Conservation (phyloP, 768 basidiomycete genomes). For the Mrakia gelida region DNA sequence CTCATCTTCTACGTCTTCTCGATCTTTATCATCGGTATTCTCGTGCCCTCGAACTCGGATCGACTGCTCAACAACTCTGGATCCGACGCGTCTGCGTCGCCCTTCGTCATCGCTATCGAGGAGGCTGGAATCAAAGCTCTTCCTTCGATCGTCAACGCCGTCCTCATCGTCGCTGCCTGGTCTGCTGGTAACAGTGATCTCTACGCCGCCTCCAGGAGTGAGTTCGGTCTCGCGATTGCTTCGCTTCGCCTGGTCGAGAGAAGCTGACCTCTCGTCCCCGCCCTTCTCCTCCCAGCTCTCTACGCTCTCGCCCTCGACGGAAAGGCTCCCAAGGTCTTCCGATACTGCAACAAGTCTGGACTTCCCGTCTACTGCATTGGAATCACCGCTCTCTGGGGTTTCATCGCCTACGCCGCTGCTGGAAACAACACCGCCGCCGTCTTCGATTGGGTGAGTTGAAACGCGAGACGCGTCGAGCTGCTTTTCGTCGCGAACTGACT, state of each 20-base stretch:
- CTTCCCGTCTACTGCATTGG: conserved; percentile 38
- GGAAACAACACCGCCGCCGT: conserved; percentile 23
- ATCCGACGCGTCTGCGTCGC: conserved; percentile 23
- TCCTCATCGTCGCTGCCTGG: conserved; percentile 45
- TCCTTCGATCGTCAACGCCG: conserved; percentile 44
- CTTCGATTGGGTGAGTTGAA: conserved; percentile 31
- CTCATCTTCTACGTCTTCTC: conserved; percentile 36
- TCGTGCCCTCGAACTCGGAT: conserved; percentile 39
- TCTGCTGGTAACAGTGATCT: conserved; percentile 46
- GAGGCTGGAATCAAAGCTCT: conserved; percentile 44
- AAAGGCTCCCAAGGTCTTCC: conserved; percentile 41
- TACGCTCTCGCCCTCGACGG: conserved; percentile 43
- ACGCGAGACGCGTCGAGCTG: too few relatives aligned
- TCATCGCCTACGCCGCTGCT: conserved; percentile 34
- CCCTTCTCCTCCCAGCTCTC: conserved; percentile 30
- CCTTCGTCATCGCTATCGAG: conserved; percentile 41
- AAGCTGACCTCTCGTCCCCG: neutral
- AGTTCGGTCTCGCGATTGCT: neutral
- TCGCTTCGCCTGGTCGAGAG: neutral
- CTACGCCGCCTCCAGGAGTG: conserved; percentile 37
- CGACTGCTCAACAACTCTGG: conserved; percentile 34
- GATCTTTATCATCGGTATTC: conserved; percentile 42
- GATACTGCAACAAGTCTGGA: conserved; percentile 41
- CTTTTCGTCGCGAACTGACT: too few relatives aligned
- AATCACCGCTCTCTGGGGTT: conserved; percentile 36